phyloP scores from a whole-genome alignment of 1,284 basidiomycete genomes.

The Takashimella koratensis region DNA sequence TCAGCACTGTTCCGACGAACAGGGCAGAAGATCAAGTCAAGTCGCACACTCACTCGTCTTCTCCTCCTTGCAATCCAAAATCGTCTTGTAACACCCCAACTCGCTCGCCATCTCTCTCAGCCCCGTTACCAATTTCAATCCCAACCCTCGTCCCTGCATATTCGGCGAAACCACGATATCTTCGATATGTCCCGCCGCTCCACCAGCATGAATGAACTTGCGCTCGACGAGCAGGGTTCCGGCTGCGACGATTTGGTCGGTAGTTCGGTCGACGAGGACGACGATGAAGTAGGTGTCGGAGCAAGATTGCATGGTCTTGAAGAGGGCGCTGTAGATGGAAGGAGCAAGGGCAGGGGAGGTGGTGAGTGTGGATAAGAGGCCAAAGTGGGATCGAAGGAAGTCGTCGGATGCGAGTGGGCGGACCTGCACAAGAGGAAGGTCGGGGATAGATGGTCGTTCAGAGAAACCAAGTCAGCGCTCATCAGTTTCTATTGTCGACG shows the following conservation, averaged over 20 bases:
- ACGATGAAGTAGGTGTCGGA: conserved; percentile 74
- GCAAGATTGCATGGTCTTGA: conserved; percentile 51
- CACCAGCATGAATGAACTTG: conserved; percentile 82
- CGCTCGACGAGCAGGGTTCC: conserved; percentile 85
- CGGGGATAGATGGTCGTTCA: neutral
- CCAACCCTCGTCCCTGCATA: conserved; percentile 79
- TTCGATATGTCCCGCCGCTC: conserved; percentile 89
- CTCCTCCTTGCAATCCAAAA: conserved; percentile 84
- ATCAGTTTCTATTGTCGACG: conserved; percentile 3
- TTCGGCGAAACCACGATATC: conserved; percentile 95
- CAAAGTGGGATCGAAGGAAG: conserved; percentile 76
- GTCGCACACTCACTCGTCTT: conserved; percentile 90
- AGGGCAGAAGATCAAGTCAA: too few species aligned
- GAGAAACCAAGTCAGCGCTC: neutral
- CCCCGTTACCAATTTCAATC: conserved; percentile 76
- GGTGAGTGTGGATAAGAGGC: conserved; percentile 76
- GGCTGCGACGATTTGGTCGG: conserved; percentile 77
- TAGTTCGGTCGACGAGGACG: conserved; percentile 71
- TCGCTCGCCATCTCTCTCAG: conserved; percentile 72
- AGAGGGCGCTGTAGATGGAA: conserved; percentile 64
- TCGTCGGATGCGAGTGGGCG: conserved; percentile 85
- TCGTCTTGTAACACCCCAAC: conserved; percentile 87
- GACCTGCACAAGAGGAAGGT: conserved; percentile 61
- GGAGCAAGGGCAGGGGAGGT: conserved; percentile 71
- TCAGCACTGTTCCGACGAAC: too few species aligned